Evolutionary conservation across 257 asterid genomes (phyloP), one percentile per base, ranked within the genome.

Genomic region (Nyctanthes arbortristis): DNA sequence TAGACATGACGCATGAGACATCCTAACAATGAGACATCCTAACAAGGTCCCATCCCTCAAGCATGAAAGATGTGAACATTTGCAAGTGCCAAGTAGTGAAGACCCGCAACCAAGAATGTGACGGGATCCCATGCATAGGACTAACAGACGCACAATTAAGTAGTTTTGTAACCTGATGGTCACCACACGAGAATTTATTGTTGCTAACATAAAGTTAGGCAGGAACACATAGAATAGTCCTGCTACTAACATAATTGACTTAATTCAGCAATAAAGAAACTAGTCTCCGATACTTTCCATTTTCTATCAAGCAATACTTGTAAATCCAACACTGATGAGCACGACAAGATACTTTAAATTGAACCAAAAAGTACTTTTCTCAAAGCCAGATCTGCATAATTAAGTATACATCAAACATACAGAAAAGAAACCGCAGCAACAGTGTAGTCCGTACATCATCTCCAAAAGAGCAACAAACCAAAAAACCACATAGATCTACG

Each of bases 361-460:
- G 29, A 40, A 64, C 55, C 77, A 54, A 22, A 75, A 14, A 6
- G 8, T 4, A 63, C 33, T 47, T 9, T 61, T 60, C 27, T 10
- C 35, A 72, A n/a, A 59, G 69, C 73, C 16, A 75, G 81, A 81
- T 81, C 81, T 69, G 58, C 79, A 62, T 62, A 65, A 68, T 28
- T 10, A 57, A 47, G 67, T 4, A 25, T 14, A 63, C 27, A 49
- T 14, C 65, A 62, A 12, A 8, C 20, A 18, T 6, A 24, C 61
- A 29, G 24, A 66, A 16, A 43, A 33, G 70, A 20, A 74, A 56
- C 33, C 37, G 14, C 67, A 30, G 13, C n/a, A 40, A 14, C n/a
- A n/a, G n/a, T n/a, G n/a, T n/a, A n/a, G n/a, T n/a, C n/a, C n/a
- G 35, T 24, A 52, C 65, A 62, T 40, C 60, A 65, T 0, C 73